A percentile compares a stretch with the other conserved stretches of the same genome.
phyloP scores from a whole-genome alignment of 768 basidiomycete species.

The Leucosporidium creatinivorum region DNA sequence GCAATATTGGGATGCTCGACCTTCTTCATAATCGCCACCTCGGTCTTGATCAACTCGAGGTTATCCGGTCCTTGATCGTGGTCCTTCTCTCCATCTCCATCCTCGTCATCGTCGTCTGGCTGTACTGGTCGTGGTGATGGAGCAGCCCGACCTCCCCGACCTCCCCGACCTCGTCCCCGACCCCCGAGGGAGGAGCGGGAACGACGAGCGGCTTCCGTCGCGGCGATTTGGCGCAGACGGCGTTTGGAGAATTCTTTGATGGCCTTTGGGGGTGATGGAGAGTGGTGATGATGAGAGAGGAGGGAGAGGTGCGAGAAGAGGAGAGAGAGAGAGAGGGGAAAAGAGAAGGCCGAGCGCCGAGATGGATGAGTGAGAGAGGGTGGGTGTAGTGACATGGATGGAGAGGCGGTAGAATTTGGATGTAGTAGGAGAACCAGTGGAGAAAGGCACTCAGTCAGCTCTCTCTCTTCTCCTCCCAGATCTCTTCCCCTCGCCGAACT shows the following conservation, averaged over 20 bases:
- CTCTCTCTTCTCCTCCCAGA: no score
- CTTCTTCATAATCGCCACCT: conserved; percentile 34
- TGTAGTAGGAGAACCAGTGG: no score
- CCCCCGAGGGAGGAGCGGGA: conserved; percentile 11
- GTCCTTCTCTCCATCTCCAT: neutral
- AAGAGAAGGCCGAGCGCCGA: no score
- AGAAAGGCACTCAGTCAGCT: no score
- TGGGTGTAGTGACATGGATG: no score
- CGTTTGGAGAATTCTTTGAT: conserved; percentile 33
- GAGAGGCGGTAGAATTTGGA: no score
- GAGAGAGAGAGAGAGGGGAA: no score
- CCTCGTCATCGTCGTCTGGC: neutral
- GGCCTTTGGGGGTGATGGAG: conserved; percentile 2
- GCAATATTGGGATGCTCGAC: conserved; percentile 33
- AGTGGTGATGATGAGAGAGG: no score
- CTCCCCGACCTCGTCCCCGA: conserved; percentile 7
- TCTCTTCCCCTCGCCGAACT: neutral
- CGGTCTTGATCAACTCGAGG: conserved; percentile 6
- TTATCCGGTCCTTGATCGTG: conserved; percentile 23
- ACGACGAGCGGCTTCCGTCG: conserved; percentile 11
- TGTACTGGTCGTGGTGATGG: no score
- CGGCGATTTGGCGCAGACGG: conserved; percentile 19
- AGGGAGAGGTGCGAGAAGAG: no score
- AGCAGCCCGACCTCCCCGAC: no score
- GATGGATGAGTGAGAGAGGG: no score